Base-by-base conservation (phyloP, 2,329 filamentous ascomycete genomes). In the Talaromyces sp. region DNA sequence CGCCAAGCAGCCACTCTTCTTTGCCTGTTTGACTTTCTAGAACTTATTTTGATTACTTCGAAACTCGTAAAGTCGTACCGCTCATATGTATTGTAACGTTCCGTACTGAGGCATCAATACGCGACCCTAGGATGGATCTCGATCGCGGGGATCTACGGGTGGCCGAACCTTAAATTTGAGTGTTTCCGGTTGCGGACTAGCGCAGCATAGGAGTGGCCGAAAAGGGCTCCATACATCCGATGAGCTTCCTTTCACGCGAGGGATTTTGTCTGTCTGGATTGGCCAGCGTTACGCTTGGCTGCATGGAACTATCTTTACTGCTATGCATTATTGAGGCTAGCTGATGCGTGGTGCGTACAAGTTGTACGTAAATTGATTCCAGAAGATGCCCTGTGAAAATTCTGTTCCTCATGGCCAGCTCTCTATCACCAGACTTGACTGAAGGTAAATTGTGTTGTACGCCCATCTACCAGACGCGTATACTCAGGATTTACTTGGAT, bases 21-120 rank as follows among this genome's bases (percentile, higher is more conserved):
- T 16, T 45, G 16, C 16, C 24, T 22, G 22, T 22, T 37, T 37
- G 33, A 56, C 33, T 37, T 56, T 56, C 31, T 16, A 14, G 33
- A 37, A 56, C 33, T 31, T 33, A 52, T 10, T 56, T 56, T 14
- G 31, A 56, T 56, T 37, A 11, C 13, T 52, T 52, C 47, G 7
- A 31, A 31, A 16, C 13, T n/a, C 24, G 47, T 16, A 50, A 50
- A 50, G 24, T 16, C 16, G 24, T 16, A 31, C 24, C 13, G 31
- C 31, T n/a, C 10, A 27, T n/a, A n/a, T 19, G 24, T 50, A 56
- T 16, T 56, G 52, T 56, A 56, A 56, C 10, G 8, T 56, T 14
- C n/a, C 52, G 33, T 37, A 54, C 3, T 54, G 27, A 54, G 31
- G 31, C 50, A 56, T 56, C 33, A 56, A 56, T 56, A 56, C 52